Evolutionary conservation across 2,329 filamentous ascomycete species (phyloP).

Genomic region (Fusarium pseudoanthophilum): DNA sequence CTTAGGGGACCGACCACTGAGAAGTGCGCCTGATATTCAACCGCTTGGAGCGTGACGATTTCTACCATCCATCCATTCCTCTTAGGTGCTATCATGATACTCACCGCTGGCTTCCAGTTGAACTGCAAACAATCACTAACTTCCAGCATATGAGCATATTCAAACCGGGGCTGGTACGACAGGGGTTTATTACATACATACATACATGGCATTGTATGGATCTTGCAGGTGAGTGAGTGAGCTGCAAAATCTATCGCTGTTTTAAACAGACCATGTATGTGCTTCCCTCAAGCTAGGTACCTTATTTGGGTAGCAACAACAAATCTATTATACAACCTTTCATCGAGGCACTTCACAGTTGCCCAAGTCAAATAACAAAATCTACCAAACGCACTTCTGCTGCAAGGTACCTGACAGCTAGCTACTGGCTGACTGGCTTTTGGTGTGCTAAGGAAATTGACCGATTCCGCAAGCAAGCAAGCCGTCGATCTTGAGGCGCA

Average conservation of each 20-base stretch:
- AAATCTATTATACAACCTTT: too few relatives aligned
- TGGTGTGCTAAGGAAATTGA: constrained; percentile 6
- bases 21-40: constrained; percentile 24
- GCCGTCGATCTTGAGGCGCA: constrained; percentile 25
- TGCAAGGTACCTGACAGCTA: constrained; percentile 21
- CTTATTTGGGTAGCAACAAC: not conserved
- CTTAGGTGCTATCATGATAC: not conserved
- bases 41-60: constrained; percentile 9
- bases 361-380: not conserved
- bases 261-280: not conserved
- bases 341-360: not conserved
- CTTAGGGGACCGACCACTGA: constrained; percentile 35
- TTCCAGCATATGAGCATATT: not conserved
- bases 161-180: not conserved
- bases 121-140: not conserved
- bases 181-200: constrained; percentile 6
- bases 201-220: constrained; percentile 9
- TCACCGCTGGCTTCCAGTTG: constrained; percentile 24
- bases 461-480: constrained; percentile 24
- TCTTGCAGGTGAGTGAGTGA: constrained; percentile 6
- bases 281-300: not conserved
- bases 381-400: not conserved
- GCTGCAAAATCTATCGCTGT: not conserved
- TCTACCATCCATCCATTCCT: constrained; percentile 2
- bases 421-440: not conserved